These are phyloP conservation scores for Capsicum pubescens DNA, from an alignment of 257 asterid species.

Conservation along the genomic window DNA sequence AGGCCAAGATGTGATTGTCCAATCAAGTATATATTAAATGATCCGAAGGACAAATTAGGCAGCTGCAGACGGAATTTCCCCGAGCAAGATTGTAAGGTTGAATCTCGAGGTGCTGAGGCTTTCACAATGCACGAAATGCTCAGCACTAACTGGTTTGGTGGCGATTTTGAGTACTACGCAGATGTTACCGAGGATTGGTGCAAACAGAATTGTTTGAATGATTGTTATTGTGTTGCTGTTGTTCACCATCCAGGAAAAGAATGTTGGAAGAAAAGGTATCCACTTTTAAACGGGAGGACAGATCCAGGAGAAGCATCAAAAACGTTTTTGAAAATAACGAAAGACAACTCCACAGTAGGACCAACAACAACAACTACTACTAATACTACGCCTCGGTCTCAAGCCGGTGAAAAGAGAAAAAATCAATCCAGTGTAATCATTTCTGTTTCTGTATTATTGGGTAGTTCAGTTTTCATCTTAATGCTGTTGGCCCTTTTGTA, in stretches of 20 bases:
- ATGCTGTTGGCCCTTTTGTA: neutral
- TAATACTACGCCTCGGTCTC: neutral
- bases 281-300: slow-evolving; percentile 60
- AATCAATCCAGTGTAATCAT: neutral
- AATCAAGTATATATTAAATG: slow-evolving; percentile 38
- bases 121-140: slow-evolving; percentile 23
- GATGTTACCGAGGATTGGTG: slow-evolving; percentile 42
- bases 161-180: slow-evolving; percentile 37
- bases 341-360: neutral
- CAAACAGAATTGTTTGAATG: slow-evolving; percentile 48
- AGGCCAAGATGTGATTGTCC: slow-evolving; percentile 63
- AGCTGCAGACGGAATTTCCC: slow-evolving; percentile 47
- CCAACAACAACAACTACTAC: neutral
- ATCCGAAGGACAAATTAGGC: slow-evolving; percentile 45
- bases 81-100: slow-evolving; percentile 40
- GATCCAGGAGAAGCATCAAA: neutral
- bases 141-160: slow-evolving; percentile 27
- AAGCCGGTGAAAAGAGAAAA: neutral
- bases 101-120: slow-evolving; percentile 9
- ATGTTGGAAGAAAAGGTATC: slow-evolving; percentile 79
- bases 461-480: neutral
- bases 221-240: slow-evolving; percentile 59
- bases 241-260: slow-evolving; percentile 26
- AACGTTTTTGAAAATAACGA: slow-evolving; percentile 48
- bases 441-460: neutral